Conservation (phyloP, 768 basidiomycete genomes). For the Hygrophorus russula region DNA sequence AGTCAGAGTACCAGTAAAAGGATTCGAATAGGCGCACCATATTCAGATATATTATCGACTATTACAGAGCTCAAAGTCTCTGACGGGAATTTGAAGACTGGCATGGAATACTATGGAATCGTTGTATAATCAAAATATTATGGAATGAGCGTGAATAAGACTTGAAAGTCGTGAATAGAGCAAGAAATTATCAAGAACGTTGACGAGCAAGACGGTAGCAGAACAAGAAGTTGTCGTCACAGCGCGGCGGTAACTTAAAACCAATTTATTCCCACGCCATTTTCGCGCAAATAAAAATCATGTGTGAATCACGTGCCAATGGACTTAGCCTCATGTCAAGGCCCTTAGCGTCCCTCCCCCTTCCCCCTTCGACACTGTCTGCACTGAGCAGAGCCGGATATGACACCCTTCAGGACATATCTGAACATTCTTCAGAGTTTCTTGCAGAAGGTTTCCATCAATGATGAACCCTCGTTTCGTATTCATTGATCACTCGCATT, state of each 20-base stretch:
- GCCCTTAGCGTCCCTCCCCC: slow-evolving; percentile 33
- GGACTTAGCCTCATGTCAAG: too few relatives aligned
- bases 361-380: slow-evolving; percentile 33
- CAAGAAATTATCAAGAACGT: too few relatives aligned
- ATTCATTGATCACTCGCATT: background rate
- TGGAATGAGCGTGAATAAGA: too few relatives aligned
- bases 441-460: slow-evolving; percentile 35
- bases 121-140: slow-evolving; percentile 1
- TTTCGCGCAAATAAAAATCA: too few relatives aligned
- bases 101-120: slow-evolving; percentile 7
- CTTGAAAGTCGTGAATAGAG: too few relatives aligned
- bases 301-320: too few relatives aligned
- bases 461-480: too few relatives aligned
- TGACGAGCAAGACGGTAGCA: too few relatives aligned
- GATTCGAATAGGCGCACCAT: slow-evolving; percentile 17
- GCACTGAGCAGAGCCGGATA: slow-evolving; percentile 45
- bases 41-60: slow-evolving; percentile 35
- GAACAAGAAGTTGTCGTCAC: too few relatives aligned
- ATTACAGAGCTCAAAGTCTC: slow-evolving; percentile 30
- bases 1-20: slow-evolving; percentile 2
- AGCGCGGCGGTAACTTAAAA: too few relatives aligned
- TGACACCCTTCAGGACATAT: slow-evolving; percentile 43
- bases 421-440: slow-evolving; percentile 27
- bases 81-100: slow-evolving; percentile 23
- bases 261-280: too few relatives aligned